Evolutionary conservation across 176 grass and related monocot species (phyloP).

Genomic region (Oryza officinalis): DNA sequence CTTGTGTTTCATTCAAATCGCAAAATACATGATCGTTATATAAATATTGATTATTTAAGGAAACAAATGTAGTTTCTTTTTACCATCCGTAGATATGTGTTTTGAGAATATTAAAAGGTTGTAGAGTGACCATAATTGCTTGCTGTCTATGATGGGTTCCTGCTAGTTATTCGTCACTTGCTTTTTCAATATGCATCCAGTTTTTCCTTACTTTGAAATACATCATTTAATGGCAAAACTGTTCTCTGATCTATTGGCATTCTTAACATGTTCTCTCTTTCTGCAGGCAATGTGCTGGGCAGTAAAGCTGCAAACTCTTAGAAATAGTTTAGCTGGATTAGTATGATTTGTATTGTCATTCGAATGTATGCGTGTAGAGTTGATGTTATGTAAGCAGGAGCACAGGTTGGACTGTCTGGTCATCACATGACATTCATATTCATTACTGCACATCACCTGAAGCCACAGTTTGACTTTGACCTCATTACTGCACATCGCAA

Average conservation of each 20-base stretch:
- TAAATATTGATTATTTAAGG: background rate
- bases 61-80: background rate
- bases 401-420: background rate
- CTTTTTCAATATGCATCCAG: background rate
- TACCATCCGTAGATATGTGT: background rate
- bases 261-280: slow-evolving; percentile 11
- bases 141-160: slow-evolving; percentile 7
- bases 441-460: too few relatives aligned
- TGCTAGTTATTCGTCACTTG: background rate
- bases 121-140: background rate
- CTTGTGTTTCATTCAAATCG: background rate
- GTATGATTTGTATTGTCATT: background rate
- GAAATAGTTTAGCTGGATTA: slow-evolving; percentile 11
- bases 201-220: background rate
- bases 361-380: background rate
- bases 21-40: background rate
- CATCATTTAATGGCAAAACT: background rate
- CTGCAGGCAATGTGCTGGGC: slow-evolving; percentile 31
- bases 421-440: background rate
- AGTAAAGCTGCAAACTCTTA: background rate
- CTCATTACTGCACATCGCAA: too few relatives aligned
- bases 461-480: too few relatives aligned
- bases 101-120: background rate
- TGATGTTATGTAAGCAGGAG: background rate
- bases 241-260: slow-evolving; percentile 15